phyloP scores from a whole-genome alignment of 73 alveolate species.

The Paramecium caudatum region DNA sequence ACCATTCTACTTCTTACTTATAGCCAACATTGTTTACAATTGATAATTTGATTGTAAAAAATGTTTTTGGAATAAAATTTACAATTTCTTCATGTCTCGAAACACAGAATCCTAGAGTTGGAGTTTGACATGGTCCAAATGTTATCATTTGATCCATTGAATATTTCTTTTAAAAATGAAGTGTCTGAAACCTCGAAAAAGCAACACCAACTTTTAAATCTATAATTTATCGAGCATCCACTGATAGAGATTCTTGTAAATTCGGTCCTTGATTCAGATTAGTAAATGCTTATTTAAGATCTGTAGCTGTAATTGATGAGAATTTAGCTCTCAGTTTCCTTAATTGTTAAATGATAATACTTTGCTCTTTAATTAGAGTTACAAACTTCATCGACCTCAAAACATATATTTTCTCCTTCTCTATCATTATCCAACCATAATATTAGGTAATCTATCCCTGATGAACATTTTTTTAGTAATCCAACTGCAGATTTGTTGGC shows the following conservation, averaged over 20 bases:
- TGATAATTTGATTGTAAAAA: constrained; percentile 82
- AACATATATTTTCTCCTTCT: constrained; percentile 99
- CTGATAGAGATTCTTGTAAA: constrained; percentile 92
- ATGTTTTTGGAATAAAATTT: constrained; percentile 96
- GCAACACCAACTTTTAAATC: constrained; percentile 99
- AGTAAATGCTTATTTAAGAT: constrained; percentile 91
- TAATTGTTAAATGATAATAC: constrained; percentile 74
- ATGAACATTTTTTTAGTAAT: constrained; percentile 84
- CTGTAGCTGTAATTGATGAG: constrained; percentile 93
- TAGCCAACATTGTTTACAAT: constrained; percentile 28
- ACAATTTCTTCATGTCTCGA: constrained; percentile 97
- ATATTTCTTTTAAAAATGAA: constrained; percentile 88
- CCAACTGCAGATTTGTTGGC: constrained; percentile 78
- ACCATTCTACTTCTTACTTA: constrained; percentile 81
- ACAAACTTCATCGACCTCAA: constrained; percentile 95
- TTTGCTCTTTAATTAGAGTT: constrained; percentile 82
- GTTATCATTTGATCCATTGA: constrained; percentile 86
- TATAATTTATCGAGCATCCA: constrained; percentile 98
- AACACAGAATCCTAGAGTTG: constrained; percentile 99
- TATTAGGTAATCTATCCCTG: constrained; percentile 90
- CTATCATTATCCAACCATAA: constrained; percentile 99
- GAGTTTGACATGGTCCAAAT: constrained; percentile 99
- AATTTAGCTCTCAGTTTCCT: constrained; percentile 94
- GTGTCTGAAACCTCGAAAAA: constrained; percentile 98
- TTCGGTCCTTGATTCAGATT: constrained; percentile 88